Conservation (phyloP, 371 early-diverging fungal species). For the Encephalitozoon intestinalis region DNA sequence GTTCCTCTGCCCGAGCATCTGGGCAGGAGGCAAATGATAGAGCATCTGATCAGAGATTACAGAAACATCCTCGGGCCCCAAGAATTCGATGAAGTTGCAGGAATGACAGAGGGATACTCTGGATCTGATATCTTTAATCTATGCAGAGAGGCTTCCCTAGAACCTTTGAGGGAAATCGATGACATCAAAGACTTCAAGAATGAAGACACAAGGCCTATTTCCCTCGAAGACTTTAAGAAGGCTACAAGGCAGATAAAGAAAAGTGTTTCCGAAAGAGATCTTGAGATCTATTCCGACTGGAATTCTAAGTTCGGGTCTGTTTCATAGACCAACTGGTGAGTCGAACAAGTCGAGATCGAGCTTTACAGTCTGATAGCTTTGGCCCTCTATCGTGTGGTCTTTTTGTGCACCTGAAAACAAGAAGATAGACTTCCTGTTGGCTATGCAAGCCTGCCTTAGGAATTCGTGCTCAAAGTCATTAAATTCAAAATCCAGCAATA, state of each 20-base stretch:
- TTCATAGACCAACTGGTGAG: neutral
- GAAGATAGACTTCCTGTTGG: neutral
- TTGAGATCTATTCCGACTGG: constrained; percentile 71
- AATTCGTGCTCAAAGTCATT: constrained; percentile 1
- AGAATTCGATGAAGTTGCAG: constrained; percentile 64
- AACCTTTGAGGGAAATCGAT: constrained; percentile 64
- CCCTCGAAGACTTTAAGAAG: constrained; percentile 66
- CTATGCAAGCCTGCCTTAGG: neutral
- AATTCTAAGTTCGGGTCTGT: constrained; percentile 62
- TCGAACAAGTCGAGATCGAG: neutral
- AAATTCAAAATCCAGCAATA: neutral
- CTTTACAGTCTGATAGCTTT: neutral
- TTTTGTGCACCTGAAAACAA: neutral
- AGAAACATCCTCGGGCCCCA: constrained; percentile 61
- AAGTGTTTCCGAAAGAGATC: constrained; percentile 70
- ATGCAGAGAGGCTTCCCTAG: constrained; percentile 81
- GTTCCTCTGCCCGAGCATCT: constrained; percentile 73
- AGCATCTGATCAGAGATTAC: constrained; percentile 63
- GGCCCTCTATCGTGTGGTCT: neutral
- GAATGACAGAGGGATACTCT: constrained; percentile 70
- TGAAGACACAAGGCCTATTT: constrained; percentile 69
- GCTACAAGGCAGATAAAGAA: constrained; percentile 73
- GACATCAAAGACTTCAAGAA: constrained; percentile 62
- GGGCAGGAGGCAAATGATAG: constrained; percentile 67
- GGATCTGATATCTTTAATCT: constrained; percentile 96